These are phyloP conservation scores for Nepenthes gracilis DNA, from an alignment of 148 eudicot species.

Conservation along the genomic window DNA sequence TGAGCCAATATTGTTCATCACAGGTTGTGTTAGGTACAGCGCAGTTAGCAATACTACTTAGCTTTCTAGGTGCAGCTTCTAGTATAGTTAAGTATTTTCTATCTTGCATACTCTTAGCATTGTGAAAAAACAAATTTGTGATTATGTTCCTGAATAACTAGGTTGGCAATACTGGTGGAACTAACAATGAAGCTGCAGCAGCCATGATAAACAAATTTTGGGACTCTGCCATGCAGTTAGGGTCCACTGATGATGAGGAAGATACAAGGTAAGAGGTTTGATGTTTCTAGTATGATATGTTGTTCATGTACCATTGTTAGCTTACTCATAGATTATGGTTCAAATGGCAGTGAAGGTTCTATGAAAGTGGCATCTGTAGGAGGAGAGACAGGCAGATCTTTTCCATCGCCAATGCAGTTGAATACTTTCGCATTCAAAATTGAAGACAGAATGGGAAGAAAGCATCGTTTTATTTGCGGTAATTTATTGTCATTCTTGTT, in stretches of 20 bases:
- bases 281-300: neutral
- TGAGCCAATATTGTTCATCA: too few relatives aligned
- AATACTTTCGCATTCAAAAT: conserved; percentile 65
- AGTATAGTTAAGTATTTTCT: neutral
- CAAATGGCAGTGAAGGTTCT: conserved; percentile 47
- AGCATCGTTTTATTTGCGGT: conserved; percentile 93
- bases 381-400: conserved; percentile 37
- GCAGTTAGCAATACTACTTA: neutral
- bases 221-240: conserved; percentile 82
- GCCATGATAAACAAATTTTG: conserved; percentile 91
- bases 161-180: conserved; percentile 78
- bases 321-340: conserved; percentile 7
- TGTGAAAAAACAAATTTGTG: neutral
- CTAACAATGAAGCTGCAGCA: conserved; percentile 54
- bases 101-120: neutral
- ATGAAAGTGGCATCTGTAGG: conserved; percentile 62
- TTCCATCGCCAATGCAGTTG: conserved; percentile 27
- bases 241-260: conserved; percentile 62
- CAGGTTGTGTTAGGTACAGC: too few relatives aligned
- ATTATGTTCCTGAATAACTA: conserved; percentile 12
- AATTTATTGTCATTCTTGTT: conserved; percentile 9
- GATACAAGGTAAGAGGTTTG: conserved; percentile 46
- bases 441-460: conserved; percentile 73
- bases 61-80: neutral
- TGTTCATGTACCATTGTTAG: neutral